These are phyloP conservation scores for Grosmannia penicillata DNA, from an alignment of 2,329 filamentous ascomycete genomes.

Conservation along the genomic window DNA sequence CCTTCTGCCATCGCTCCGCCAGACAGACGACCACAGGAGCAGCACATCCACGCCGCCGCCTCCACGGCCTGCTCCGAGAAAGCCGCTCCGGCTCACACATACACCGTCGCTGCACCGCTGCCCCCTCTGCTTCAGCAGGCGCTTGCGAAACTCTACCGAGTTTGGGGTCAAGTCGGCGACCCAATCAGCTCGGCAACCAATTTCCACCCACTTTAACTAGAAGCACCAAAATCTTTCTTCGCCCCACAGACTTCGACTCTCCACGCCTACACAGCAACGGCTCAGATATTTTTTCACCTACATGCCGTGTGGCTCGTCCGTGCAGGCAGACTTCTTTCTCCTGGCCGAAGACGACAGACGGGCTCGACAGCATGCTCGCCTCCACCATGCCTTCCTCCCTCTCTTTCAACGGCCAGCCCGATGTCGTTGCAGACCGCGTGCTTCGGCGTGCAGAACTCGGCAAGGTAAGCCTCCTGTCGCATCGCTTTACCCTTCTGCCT, in stretches of 20 bases:
- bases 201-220: constrained; percentile 15
- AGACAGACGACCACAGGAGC: too few relatives aligned
- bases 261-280: not conserved
- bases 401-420: constrained; percentile 43
- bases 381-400: constrained; percentile 13
- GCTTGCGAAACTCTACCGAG: constrained; percentile 4
- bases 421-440: constrained; percentile 52
- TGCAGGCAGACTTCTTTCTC: not conserved
- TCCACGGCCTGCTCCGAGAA: too few relatives aligned
- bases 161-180: constrained; percentile 8
- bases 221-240: constrained; percentile 5
- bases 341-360: not conserved
- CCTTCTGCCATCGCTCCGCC: not conserved
- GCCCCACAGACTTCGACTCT: constrained; percentile 8
- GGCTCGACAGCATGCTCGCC: not conserved
- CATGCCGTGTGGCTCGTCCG: not conserved
- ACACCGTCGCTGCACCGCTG: too few relatives aligned
- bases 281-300: not conserved
- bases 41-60: too few relatives aligned
- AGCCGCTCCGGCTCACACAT: too few relatives aligned
- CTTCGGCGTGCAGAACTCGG: constrained; percentile 60
- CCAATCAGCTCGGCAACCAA: constrained; percentile 15
- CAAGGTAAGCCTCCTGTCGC: constrained; percentile 41
- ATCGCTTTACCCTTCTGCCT: not conserved
- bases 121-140: constrained; percentile 8